Evolutionary conservation across 176 grass and related monocot species (phyloP), one percentile per base, ranked within the genome.

Genomic region (Musa beccarii): DNA sequence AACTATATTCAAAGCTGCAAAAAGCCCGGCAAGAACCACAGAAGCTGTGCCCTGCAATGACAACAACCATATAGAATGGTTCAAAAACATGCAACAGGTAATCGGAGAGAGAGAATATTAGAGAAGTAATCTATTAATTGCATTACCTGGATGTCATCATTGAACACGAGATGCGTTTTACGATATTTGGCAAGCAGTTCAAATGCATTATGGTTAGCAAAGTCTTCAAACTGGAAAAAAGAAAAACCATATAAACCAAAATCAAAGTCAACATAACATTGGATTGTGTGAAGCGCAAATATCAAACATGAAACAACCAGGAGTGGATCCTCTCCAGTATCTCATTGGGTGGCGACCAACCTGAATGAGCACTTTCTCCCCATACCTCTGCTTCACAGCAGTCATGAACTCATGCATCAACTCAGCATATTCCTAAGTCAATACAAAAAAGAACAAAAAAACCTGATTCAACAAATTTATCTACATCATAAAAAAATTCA

Each of bases 131-230:
- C 66, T 29, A 82, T 80, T 51, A 56, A 59, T 66, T 66, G 49
- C 20, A 13, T 80, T 55, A 93, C 93, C 88, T 97, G 93, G 69
- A 93, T 97, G 85, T 97, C 93, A 90, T 97, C 93, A 69, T 97
- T 97, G 76, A 97, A 97, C 71, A 97, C 93, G 49, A 97, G 88
- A 80, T 97, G 90, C 54, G 83, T 97, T 51, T 85, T 97, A 14
- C 88, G 83, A 34, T 93, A 97, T 84, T 71, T 97, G 54, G 94
- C 80, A 73, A 97, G 94, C 63, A 97, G 88, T 10, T 88, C 84
- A 67, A 97, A 97, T 14, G 94, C 94, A 89, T 97, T 97, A 71
- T 97, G 94, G 57, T 97, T 97, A 2, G 94, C 94, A 84, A 98
- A 98, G 78, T 98, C 94, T 73, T 97, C 94, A 19, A 98, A 94